Evolutionary conservation across 2,329 filamentous ascomycete species (phyloP).

Genomic region (Penicillium glabrum): DNA sequence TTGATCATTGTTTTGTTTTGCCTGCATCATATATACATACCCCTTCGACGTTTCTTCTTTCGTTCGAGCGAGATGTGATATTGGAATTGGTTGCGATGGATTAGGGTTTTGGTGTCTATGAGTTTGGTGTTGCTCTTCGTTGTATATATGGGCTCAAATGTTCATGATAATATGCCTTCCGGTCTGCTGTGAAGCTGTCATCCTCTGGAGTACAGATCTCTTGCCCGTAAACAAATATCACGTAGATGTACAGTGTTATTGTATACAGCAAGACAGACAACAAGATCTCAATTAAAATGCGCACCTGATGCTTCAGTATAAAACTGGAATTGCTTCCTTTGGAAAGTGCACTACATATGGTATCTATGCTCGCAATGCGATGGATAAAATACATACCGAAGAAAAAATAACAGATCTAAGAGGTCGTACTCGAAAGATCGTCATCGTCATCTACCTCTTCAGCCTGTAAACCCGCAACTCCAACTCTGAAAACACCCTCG

Average conservation of each 20-base stretch:
- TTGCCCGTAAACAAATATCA: background rate
- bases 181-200: background rate
- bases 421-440: conserved; percentile 22
- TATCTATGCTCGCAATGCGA: conserved; percentile 18
- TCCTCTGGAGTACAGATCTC: background rate
- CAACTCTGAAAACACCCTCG: conserved; percentile 59
- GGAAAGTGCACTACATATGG: conserved; percentile 5
- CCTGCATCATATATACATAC: conserved; percentile 16
- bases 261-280: too few species aligned
- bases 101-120: background rate
- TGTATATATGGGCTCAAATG: conserved; percentile 2
- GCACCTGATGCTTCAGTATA: too few species aligned
- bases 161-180: background rate
- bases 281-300: too few species aligned
- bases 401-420: conserved; percentile 7
- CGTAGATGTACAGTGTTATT: conserved; percentile 1
- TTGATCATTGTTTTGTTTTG: background rate
- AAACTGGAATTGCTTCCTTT: background rate
- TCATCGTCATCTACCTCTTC: conserved; percentile 26
- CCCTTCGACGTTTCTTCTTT: conserved; percentile 3
- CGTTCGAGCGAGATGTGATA: conserved; percentile 1
- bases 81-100: background rate
- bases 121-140: background rate
- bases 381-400: background rate
- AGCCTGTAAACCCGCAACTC: conserved; percentile 38